Evolutionary conservation across 768 basidiomycete species (phyloP).

Genomic region (Pleurotus cornucopiae): DNA sequence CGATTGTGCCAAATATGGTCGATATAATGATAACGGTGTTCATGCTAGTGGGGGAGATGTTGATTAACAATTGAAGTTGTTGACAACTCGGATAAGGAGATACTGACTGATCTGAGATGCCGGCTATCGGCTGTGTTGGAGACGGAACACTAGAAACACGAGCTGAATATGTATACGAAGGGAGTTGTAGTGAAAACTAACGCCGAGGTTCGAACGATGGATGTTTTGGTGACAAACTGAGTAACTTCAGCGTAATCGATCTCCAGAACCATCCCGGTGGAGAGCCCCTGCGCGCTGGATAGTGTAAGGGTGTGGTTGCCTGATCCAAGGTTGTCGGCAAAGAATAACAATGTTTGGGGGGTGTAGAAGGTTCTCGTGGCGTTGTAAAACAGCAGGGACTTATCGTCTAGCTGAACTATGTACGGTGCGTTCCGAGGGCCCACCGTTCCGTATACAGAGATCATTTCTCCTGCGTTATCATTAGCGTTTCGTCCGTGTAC

Average conservation of each 20-base stretch:
- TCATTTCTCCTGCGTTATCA: slow-evolving; percentile 14
- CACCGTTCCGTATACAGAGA: slow-evolving; percentile 32
- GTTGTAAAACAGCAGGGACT: slow-evolving; percentile 12
- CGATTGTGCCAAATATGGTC: slow-evolving; percentile 3
- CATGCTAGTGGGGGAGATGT: background rate
- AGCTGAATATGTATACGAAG: too few relatives aligned
- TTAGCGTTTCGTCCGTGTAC: slow-evolving; percentile 4
- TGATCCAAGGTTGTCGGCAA: slow-evolving; percentile 19
- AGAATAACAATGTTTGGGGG: slow-evolving; percentile 16
- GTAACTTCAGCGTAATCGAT: slow-evolving; percentile 6
- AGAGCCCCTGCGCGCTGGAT: slow-evolving; percentile 19
- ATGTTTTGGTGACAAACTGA: background rate
- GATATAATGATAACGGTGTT: background rate
- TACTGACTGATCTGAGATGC: too few relatives aligned
- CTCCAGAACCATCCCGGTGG: background rate
- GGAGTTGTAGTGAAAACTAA: too few relatives aligned
- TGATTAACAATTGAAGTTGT: too few relatives aligned
- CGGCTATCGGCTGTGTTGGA: too few relatives aligned
- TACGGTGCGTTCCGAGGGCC: slow-evolving; percentile 20
- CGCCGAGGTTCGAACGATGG: background rate
- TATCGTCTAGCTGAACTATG: slow-evolving; percentile 19
- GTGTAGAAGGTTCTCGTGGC: slow-evolving; percentile 12
- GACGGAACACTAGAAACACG: too few relatives aligned
- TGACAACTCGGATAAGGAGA: too few relatives aligned
- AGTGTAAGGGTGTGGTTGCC: slow-evolving; percentile 25